phyloP scores from a whole-genome alignment of 2,329 filamentous ascomycete genomes.

The Xylogone sp. region DNA sequence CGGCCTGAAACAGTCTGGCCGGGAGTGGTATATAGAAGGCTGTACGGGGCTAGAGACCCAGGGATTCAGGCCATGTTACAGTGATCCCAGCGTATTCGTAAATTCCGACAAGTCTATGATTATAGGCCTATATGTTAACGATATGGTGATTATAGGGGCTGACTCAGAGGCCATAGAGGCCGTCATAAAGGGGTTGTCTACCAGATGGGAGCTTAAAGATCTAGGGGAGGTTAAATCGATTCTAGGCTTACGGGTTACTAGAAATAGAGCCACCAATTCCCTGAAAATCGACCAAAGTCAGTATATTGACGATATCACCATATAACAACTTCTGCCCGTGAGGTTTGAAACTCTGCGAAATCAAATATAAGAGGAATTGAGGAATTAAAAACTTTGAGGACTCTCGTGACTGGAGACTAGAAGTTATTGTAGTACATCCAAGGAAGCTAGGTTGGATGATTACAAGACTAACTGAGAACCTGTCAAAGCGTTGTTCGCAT shows the following conservation, averaged over 20 bases:
- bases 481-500: too few species aligned
- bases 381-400: too few species aligned
- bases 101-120: not conserved
- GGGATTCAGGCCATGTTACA: not conserved
- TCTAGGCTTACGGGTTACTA: not conserved
- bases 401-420: too few species aligned
- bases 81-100: not conserved
- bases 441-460: too few species aligned
- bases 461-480: too few species aligned
- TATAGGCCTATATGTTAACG: constrained; percentile 4
- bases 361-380: too few species aligned
- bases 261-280: not conserved
- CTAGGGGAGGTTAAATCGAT: constrained; percentile 1
- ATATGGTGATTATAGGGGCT: not conserved
- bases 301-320: constrained; percentile 2
- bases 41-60: not conserved
- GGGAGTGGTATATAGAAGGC: not conserved
- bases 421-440: too few species aligned
- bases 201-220: constrained; percentile 5
- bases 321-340: too few species aligned
- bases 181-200: not conserved
- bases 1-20: not conserved
- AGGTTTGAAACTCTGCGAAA: too few species aligned
- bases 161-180: not conserved
- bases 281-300: not conserved